These are phyloP conservation scores for Rhizoclosmatium sp. DNA, from an alignment of 192 early-diverging fungal species.

Conservation along the genomic window DNA sequence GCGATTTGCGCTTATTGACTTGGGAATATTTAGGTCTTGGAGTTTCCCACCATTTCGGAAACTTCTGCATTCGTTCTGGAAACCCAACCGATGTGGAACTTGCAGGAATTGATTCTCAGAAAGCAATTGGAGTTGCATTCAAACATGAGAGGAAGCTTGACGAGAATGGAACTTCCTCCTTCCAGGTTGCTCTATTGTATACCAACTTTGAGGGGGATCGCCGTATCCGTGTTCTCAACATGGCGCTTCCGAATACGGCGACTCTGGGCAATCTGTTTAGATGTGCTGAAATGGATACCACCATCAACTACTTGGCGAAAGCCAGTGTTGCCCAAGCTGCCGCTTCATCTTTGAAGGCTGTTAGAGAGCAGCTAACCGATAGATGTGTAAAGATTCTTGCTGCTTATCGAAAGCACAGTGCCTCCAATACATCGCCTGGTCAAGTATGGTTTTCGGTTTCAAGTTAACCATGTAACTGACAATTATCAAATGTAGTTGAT, in stretches of 20 bases:
- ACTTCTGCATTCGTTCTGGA: slow-evolving; percentile 81
- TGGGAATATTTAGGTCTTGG: slow-evolving; percentile 62
- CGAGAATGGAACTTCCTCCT: slow-evolving; percentile 74
- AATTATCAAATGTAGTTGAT: slow-evolving; percentile 69
- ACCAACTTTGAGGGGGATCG: slow-evolving; percentile 89
- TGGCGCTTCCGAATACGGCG: slow-evolving; percentile 77
- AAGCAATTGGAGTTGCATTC: slow-evolving; percentile 81
- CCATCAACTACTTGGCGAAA: slow-evolving; percentile 86
- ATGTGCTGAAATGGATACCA: slow-evolving; percentile 90
- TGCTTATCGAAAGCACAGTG: slow-evolving; percentile 92
- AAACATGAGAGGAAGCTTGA: slow-evolving; percentile 92
- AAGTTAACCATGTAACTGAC: slow-evolving; percentile 24
- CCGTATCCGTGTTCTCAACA: slow-evolving; percentile 91
- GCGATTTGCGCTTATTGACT: neutral
- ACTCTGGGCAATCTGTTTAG: slow-evolving; percentile 86
- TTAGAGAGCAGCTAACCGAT: slow-evolving; percentile 85
- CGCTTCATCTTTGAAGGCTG: slow-evolving; percentile 71
- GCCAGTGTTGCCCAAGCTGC: slow-evolving; percentile 76
- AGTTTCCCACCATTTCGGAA: slow-evolving; percentile 89
- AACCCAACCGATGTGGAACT: slow-evolving; percentile 93
- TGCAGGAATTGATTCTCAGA: slow-evolving; percentile 86
- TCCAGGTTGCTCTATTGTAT: slow-evolving; percentile 96
- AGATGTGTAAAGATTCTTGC: slow-evolving; percentile 88
- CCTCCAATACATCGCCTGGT: slow-evolving; percentile 84
- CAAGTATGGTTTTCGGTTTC: slow-evolving; percentile 49